Base-by-base conservation (phyloP, 225 moss, liverwort and hornwort genomes). In the Straminergon stramineum region DNA sequence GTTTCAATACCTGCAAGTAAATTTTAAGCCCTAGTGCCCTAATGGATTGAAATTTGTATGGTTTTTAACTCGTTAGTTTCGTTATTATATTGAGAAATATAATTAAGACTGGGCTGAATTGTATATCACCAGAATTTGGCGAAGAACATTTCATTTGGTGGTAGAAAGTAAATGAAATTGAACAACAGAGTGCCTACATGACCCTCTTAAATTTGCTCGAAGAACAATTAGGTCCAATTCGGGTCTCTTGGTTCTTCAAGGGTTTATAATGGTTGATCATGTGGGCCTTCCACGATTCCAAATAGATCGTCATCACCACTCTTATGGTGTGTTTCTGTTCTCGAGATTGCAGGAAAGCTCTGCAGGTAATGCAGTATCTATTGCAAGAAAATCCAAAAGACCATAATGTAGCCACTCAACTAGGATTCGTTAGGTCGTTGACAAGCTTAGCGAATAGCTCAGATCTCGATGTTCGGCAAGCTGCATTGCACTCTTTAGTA, bases 341-440 rank as follows among this genome's bases (percentile, higher is more conserved):
- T 84, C 60, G 58, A 45, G 76, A 68, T 63, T 89, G 89, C 96
- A 98, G 98, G 93, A 99, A 97, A 91, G 96, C 95, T 56, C 67
- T 97, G 87, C 98, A 99, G 83, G 96, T 99, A 60, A 91, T 96
- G 91, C 93, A 95, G 90, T 97, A 99, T 93, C 93, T 97, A 58
- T 90, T 99, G 48, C 96, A 95, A 84, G 97, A 96, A 70, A 93
- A 96, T 83, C 91, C 96, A 11, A 95, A 91, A 79, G 96, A 99
- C 86, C 92, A 91, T 52, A 95, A 95, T 84, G 98, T 97, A 84
- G 94, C 96, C 55, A 90, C 90, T n/a, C 96, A 97, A 82, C 85
- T 97, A 70, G 95, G 97, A 64, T 95, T 99, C 75, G 48, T 93
- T 67, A 91, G 94, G 35, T 93, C 91, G 30, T 91, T 99, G 91